Base-by-base conservation (phyloP, 169 alveolate species). In the Eimeria praecox region DNA sequence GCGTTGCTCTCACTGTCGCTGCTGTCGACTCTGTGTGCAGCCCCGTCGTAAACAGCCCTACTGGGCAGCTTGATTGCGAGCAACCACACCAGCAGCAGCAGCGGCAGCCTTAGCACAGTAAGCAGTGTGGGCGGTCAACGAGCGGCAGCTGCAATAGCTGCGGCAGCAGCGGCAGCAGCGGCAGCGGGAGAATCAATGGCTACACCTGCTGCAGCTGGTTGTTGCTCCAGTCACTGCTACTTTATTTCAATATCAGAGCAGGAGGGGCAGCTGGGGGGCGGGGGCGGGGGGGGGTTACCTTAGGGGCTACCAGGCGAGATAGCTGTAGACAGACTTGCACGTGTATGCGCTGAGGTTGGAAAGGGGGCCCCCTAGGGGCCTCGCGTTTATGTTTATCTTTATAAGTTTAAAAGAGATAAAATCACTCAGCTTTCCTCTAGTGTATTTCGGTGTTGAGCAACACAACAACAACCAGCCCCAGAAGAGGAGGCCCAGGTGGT, bases 391-490 rank as follows among this genome's bases (percentile, higher is more conserved):
- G 10, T 78, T 6, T 18, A 78, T 14, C 24, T 35, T 22, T 35
- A 40, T 40, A 40, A 5, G 18, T 73, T 73, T 35, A 73, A 35
- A 73, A 73, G 52, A 73, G 9, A 73, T 6, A 14, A 73, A 35
- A 38, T 35, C 3, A 30, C 33, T 38, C 14, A 0, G 52, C 6
- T 35, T 38, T 16, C 38, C 38, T 35, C n/a, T 38, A 40, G 10
- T 5, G 85, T 35, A 0, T 12, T 73, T 14, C 89, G 4, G 85
- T 20, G 4, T 12, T 6, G 8, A 20, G 16, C 33, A 20, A 33
- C 42, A 78, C 89, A 77, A 78, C 89, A 78, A 78, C 89, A 27
- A 78, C 89, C 89, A 78, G 89, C 89, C 89, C 89, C 89, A 46
- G 59, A 73, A 10, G 75, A 64, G 75, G 40, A 14, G 49, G 22